Base-by-base conservation (phyloP, 2,329 filamentous ascomycete species). In the Aspergillus pseudoterreus region DNA sequence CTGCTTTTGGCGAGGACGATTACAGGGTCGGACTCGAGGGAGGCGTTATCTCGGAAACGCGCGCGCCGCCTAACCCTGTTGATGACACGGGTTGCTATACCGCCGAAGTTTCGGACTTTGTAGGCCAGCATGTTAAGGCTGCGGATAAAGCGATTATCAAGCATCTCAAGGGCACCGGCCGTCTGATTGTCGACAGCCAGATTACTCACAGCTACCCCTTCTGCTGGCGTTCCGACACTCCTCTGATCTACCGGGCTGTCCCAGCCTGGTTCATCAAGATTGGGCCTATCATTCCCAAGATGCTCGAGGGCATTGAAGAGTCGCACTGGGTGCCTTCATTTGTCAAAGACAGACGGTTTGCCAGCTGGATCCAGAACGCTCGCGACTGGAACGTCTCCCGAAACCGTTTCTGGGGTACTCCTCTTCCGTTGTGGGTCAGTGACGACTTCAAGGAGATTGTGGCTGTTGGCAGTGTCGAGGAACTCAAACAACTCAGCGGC, bases 181-280 rank as follows among this genome's bases (percentile, higher is more conserved):
- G 90, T 49, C 69, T 96, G 47, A 80, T 96, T 33, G 87, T 91
- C 27, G 91, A 96, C 58, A 90, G 88, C 45, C 90, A 95, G 71
- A 82, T 96, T 56, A 90, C 82, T 66, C 92, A 97, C 76, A 92
- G 89, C 63, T 95, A 96, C 70, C 91, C 90, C 17, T 92, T 92
- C 82, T 96, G 92, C 71, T 91, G 88, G 75, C 84, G 92, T 54
- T 96, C 91, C n/a, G 92, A 96, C 67, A 96, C 90, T 0, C 92
- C 91, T 27, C 80, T 97, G 56, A 96, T 97, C 62, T 94, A 95
- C 73, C 84, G 88, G 58, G 90, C 92, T 22, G 90, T 96, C 15
- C 89, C 92, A 8, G 90, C 91, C 1, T 97, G 92, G 92, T 96
- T 96, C 69, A 87, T 97, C 63, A 90, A 89, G 70, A 90, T 96